Base-by-base conservation (phyloP, 1,284 basidiomycete genomes). In the Fomitiporia mediterranea region DNA sequence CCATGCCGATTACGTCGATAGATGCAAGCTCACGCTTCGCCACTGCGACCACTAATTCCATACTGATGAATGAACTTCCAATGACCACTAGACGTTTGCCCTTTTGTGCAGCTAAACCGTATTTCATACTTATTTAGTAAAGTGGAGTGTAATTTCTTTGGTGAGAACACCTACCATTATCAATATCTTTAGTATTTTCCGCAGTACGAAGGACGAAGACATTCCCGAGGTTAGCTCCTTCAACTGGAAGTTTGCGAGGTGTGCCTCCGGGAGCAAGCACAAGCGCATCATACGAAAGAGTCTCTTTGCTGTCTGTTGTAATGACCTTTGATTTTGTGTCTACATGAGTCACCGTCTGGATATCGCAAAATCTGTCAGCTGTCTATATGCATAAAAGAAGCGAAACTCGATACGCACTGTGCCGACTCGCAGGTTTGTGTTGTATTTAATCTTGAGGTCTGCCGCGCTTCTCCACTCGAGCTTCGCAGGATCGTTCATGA, bases 31-130 rank as follows among this genome's bases (percentile, higher is more conserved):
- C 89, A 56, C 86, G 85, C 66, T 86, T 87, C 3, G 83, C 68
- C 0, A 92, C 73, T 0, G 91, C 89, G 13, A 78, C 80, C 3
- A 92, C 91, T 8, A 93, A 76, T 69, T 98, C 94, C 89, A 98
- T 92, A 53, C 90, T 87, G 66, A 98, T 98, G 73, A 97, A 98
- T 17, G 89, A 91, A 32, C 86, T 89, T 1, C 94, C 94, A 61
- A 97, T 89, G 32, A 97, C 81, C 32, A 94, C 91, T 47, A 91
- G 71, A 53, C 83, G 80, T 65, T 91, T 88, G 27, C 89, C 89
- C 65, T 87, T 83, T 66, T 82, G 72, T 8, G 79, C 79, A 49
- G 75, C 81, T 83, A 50, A 17, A n/a, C n/a, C n/a, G n/a, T n/a
- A 4, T 40, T 27, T 13, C 2, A 15, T 15, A 38, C 30, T n/a